phyloP scores from a whole-genome alignment of 1,284 basidiomycete species.

The Schizopora paradoxa region DNA sequence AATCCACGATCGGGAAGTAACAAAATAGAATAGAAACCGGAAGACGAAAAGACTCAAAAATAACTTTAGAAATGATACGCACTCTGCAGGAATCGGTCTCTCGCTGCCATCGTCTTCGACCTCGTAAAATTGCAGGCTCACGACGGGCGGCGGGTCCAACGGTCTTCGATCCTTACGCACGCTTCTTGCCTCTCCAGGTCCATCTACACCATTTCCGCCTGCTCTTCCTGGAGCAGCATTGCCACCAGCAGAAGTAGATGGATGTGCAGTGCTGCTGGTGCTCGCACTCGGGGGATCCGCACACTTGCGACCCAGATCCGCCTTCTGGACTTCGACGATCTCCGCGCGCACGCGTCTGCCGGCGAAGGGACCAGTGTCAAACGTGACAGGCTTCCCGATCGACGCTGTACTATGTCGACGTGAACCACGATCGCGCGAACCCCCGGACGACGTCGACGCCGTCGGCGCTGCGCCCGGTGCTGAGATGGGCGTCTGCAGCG shows the following conservation, averaged over 20 bases:
- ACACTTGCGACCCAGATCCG: slow-evolving; percentile 61
- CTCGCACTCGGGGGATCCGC: slow-evolving; percentile 18
- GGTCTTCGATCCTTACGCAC: slow-evolving; percentile 45
- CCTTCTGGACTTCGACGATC: slow-evolving; percentile 57
- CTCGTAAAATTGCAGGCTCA: slow-evolving; percentile 44
- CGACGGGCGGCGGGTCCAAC: slow-evolving; percentile 60
- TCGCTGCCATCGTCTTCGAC: slow-evolving; percentile 38
- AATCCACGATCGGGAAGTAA: too few relatives aligned
- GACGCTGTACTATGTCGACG: slow-evolving; percentile 10
- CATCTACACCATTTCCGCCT: background rate
- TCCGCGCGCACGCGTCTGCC: slow-evolving; percentile 54
- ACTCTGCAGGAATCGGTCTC: slow-evolving; percentile 42
- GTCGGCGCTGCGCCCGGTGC: too few relatives aligned
- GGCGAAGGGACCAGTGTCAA: slow-evolving; percentile 51
- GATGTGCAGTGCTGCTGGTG: background rate
- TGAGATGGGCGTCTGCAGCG: too few relatives aligned
- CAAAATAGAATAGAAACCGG: too few relatives aligned
- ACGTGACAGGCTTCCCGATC: slow-evolving; percentile 45
- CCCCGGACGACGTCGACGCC: too few relatives aligned
- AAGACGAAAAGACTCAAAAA: too few relatives aligned
- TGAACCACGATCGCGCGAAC: too few relatives aligned
- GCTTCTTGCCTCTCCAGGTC: slow-evolving; percentile 1
- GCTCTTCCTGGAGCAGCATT: slow-evolving; percentile 1
- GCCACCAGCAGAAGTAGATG: slow-evolving; percentile 2
- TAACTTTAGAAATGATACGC: slow-evolving; percentile 26